Evolutionary conservation across 305 asterid genomes (phyloP).

Genomic region (Fraxinus paxiana): DNA sequence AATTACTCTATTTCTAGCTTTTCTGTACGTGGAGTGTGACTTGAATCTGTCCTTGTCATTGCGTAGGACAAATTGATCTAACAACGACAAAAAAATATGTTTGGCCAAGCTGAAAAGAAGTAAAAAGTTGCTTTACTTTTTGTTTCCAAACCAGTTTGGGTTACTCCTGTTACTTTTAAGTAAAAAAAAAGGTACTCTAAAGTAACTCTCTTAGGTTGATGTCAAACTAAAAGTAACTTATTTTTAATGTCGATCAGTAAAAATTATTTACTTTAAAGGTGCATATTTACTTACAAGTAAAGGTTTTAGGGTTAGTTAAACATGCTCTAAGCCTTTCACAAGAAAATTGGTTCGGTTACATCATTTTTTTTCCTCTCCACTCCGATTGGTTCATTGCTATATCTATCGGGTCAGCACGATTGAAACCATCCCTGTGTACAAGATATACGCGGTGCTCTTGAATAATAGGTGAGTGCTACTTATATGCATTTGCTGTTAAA

Average conservation of each 20-base stretch:
- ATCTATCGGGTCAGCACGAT: not conserved
- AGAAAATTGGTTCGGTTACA: not conserved
- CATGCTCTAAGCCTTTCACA: not conserved
- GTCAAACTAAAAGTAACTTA: too few relatives aligned
- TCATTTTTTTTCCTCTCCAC: not conserved
- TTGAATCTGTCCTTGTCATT: not conserved
- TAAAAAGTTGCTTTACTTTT: too few relatives aligned
- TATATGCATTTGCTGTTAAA: not conserved
- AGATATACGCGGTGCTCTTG: not conserved
- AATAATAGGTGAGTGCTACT: not conserved
- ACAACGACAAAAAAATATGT: too few relatives aligned
- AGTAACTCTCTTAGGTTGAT: not conserved
- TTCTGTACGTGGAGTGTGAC: not conserved
- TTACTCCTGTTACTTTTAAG: not conserved
- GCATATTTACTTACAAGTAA: not conserved
- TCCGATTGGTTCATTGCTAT: not conserved
- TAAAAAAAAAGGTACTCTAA: not conserved
- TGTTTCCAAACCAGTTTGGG: not conserved
- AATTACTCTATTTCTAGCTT: not conserved
- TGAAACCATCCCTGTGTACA: not conserved
- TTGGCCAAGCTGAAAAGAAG: too few relatives aligned
- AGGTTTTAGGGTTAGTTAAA: too few relatives aligned
- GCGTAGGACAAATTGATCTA: not conserved
- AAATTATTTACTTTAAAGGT: too few relatives aligned
- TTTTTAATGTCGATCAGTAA: not conserved